Base-by-base conservation (phyloP, 2,329 filamentous ascomycete species). In the Escovopsis sp. region DNA sequence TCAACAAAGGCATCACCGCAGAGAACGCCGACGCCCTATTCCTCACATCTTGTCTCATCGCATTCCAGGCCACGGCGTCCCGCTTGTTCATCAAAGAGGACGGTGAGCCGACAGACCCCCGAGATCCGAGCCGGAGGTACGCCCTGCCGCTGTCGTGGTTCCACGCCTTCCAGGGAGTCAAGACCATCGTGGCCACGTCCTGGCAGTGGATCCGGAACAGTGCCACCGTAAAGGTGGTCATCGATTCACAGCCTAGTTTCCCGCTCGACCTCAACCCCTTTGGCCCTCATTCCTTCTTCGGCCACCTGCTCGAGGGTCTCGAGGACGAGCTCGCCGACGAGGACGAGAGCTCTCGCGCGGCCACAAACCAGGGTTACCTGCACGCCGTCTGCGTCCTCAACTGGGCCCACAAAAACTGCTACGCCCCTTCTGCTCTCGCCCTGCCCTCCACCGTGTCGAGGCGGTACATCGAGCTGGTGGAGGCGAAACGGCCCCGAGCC, bases 321-420 rank as follows among this genome's bases (percentile, higher is more conserved):
- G 72, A 77, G 11, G 69, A 76, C 5, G 73, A 79, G 49, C 55
- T 78, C 2, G 59, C 58, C 1, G 49, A 50, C 12, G 57, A 64
- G 45, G 53, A 59, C 20, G 51, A 52, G 10, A 51, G 53, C 15
- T 45, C 55, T 13, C 49, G 59, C 7, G 43, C 52, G 11, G 50
- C 54, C 14, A 62, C 62, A 14, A 58, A 53, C 29, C 72, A 75
- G 48, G 74, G 71, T 9, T 81, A 80, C 50, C 67, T 71, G 14
- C 76, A 81, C 50, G 72, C 76, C 13, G 71, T 80, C n/a, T 73
- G 74, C 14, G 75, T 78, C 7, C 63, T 81, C 7, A 79, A 80
- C 51, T 81, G 76, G 76, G 74, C 74, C 2, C 75, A 80, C 51
- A 70, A 69, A 51, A 74, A 72, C 42, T 72, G 73, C 3, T 67